Percentiles rank a stretch among this genome's conserved stretches.
Evolutionary conservation across 306 rosid genomes (phyloP).

Genomic region (Trifolium pratense): DNA sequence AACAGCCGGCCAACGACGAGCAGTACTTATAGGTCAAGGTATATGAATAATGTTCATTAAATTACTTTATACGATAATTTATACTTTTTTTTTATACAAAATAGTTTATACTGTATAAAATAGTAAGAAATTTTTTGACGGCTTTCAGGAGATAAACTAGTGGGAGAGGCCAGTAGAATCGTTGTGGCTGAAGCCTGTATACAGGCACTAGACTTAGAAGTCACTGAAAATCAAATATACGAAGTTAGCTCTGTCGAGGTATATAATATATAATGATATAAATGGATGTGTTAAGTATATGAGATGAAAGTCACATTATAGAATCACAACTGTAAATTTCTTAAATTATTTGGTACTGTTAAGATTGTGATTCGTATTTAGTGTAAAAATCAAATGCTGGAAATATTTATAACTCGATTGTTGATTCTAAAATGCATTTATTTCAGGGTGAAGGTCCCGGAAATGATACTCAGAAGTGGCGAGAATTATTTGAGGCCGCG

Average conservation of each 20-base stretch:
- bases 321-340: constrained; percentile 7
- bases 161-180: constrained; percentile 92
- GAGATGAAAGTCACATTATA: no score
- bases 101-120: no score
- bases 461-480: constrained; percentile 73
- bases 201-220: constrained; percentile 84
- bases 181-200: constrained; percentile 96
- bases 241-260: constrained; percentile 92
- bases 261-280: not conserved
- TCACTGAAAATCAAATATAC: constrained; percentile 74
- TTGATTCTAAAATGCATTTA: constrained; percentile 32
- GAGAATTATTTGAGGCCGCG: constrained; percentile 66
- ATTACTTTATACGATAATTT: no score
- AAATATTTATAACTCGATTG: constrained; percentile 14
- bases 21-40: constrained; percentile 95
- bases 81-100: no score
- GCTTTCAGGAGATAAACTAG: constrained; percentile 83
- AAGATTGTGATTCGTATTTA: not conserved
- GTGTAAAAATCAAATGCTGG: constrained; percentile 9
- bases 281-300: not conserved
- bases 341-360: not conserved
- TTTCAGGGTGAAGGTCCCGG: constrained; percentile 93
- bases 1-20: constrained; percentile 90
- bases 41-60: constrained; percentile 17
- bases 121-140: constrained; percentile 1